Percentiles rank a stretch among this genome's conserved stretches.
phyloP scores from a whole-genome alignment of 2,329 filamentous ascomycete genomes.

The Exophiala viscosa region DNA sequence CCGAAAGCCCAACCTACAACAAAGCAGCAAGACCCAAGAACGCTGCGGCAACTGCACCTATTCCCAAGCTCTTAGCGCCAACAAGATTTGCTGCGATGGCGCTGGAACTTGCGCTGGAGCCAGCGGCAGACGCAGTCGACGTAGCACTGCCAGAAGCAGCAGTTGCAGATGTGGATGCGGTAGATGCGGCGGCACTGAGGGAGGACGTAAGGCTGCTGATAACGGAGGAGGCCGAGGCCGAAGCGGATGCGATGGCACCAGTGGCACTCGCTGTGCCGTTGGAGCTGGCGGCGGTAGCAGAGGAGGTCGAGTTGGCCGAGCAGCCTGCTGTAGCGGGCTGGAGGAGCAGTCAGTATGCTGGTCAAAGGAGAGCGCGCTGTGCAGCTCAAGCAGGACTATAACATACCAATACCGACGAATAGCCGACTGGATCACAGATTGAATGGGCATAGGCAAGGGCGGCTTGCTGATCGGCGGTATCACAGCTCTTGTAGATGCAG shows the following conservation, averaged over 20 bases:
- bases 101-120: conserved; percentile 9
- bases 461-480: conserved; percentile 40
- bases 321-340: conserved; percentile 18
- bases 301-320: conserved; percentile 1
- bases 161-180: conserved; percentile 1
- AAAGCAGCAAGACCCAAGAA: conserved; percentile 22
- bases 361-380: conserved; percentile 1
- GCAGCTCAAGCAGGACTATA: not conserved
- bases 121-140: conserved; percentile 10
- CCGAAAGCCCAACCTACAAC: conserved; percentile 2
- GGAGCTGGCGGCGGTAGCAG: conserved; percentile 12
- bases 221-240: conserved; percentile 16
- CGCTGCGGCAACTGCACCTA: conserved; percentile 17
- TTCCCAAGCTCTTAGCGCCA: conserved; percentile 2
- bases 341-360: conserved; percentile 25
- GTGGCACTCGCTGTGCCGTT: conserved; percentile 22
- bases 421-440: conserved; percentile 38
- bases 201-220: not conserved
- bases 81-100: conserved; percentile 14
- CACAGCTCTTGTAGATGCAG: conserved; percentile 48
- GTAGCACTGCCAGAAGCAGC: not conserved
- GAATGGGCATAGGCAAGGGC: conserved; percentile 28
- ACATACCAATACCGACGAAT: conserved; percentile 33
- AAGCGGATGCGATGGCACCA: conserved; percentile 11
- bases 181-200: conserved; percentile 17